These are phyloP conservation scores for Pythium folliculosum DNA, from an alignment of 352 stramenopile species.

Conservation along the genomic window DNA sequence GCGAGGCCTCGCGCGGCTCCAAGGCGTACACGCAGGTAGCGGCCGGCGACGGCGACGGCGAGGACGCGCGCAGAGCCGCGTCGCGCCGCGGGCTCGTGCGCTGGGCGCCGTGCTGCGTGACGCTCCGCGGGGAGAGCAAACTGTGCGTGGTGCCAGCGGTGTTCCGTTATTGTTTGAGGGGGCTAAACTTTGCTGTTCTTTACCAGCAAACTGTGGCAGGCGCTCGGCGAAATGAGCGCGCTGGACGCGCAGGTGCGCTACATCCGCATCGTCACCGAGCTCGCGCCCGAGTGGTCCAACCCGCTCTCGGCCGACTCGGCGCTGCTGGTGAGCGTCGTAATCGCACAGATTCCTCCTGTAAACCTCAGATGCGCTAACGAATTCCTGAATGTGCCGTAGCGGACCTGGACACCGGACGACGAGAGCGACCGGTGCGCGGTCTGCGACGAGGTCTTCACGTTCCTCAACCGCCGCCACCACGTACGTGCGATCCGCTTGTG, in stretches of 20 bases:
- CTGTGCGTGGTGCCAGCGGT: constrained; percentile 38
- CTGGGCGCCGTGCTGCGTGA: constrained; percentile 43
- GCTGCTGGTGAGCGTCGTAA: constrained; percentile 50
- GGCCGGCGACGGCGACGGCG: constrained; percentile 8
- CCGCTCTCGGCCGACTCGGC: constrained; percentile 55
- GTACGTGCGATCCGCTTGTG: no score
- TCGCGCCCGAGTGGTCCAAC: constrained; percentile 55
- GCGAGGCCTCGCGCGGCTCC: constrained; percentile 51
- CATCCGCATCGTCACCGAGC: constrained; percentile 52
- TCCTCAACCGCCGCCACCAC: constrained; percentile 75
- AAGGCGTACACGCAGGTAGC: constrained; percentile 38
- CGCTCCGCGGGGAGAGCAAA: constrained; percentile 50
- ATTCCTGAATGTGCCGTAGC: constrained; percentile 31
- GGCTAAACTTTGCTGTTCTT: no score
- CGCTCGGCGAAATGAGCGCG: constrained; percentile 52
- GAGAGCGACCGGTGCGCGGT: constrained; percentile 59
- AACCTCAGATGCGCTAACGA: no score
- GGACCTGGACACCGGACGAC: constrained; percentile 66
- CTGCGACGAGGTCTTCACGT: constrained; percentile 64
- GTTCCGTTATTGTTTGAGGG: no score
- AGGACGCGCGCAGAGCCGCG: neutral
- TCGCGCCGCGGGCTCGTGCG: constrained; percentile 4
- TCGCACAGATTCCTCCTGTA: no score
- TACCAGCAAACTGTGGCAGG: constrained; percentile 62
- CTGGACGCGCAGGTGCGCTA: constrained; percentile 54